Evolutionary conservation across 1,284 basidiomycete species (phyloP).

Genomic region (Tremellales sp.): DNA sequence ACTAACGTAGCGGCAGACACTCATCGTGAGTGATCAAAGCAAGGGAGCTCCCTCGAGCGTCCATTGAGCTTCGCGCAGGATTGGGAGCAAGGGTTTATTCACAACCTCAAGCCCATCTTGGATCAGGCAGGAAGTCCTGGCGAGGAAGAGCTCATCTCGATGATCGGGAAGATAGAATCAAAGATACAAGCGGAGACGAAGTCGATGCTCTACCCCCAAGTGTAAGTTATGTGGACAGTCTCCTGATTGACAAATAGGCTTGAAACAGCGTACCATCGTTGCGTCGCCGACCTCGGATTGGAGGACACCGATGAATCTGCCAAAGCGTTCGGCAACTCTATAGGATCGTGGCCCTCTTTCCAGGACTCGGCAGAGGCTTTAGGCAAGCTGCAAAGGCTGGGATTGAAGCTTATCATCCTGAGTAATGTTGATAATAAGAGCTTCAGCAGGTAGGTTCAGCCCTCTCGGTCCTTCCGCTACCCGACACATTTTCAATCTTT

Average conservation of each 20-base stretch:
- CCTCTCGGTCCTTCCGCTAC: no score
- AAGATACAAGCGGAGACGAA: constrained; percentile 27
- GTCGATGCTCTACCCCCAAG: constrained; percentile 28
- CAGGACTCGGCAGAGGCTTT: constrained; percentile 30
- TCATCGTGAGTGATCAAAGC: no score
- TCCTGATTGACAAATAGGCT: constrained; percentile 8
- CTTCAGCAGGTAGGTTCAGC: constrained; percentile 29
- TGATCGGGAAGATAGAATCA: constrained; percentile 19
- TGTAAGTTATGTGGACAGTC: constrained; percentile 25
- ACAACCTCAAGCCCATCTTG: constrained; percentile 20
- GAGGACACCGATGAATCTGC: constrained; percentile 16
- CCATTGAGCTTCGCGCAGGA: no score
- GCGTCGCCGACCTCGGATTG: constrained; percentile 9
- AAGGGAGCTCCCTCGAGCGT: no score
- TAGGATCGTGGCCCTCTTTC: constrained; percentile 35
- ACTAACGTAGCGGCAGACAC: no score
- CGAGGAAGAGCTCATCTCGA: constrained; percentile 15
- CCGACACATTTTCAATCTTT: no score
- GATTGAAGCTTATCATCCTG: constrained; percentile 30
- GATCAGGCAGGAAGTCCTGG: constrained; percentile 18
- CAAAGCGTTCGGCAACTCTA: constrained; percentile 23
- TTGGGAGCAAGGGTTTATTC: constrained; percentile 32
- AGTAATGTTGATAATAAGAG: constrained; percentile 33
- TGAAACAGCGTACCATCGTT: constrained; percentile 8
- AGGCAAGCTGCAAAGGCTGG: constrained; percentile 18